Conservation (phyloP, 148 eudicot genomes). For the Amaranthus palmeri region DNA sequence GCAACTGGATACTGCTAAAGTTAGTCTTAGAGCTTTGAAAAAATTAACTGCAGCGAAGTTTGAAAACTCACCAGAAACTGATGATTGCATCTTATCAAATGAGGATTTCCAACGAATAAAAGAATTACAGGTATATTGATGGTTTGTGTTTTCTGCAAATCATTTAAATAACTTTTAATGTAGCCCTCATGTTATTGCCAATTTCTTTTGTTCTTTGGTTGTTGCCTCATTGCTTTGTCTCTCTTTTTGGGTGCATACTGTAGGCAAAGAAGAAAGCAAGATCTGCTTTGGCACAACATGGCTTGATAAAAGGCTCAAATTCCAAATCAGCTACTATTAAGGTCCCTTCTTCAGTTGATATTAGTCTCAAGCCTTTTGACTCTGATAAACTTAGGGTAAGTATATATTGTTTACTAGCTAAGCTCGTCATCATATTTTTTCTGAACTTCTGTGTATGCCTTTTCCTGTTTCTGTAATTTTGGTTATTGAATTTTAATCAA, state of each 20-base stretch:
- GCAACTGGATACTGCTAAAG: conserved; percentile 57
- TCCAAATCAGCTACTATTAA: conserved; percentile 46
- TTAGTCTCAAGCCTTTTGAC: conserved; percentile 71
- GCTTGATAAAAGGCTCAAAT: conserved; percentile 54
- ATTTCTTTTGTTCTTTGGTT: not conserved
- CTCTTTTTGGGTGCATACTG: conserved; percentile 5
- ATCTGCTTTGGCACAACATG: conserved; percentile 56
- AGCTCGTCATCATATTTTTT: not conserved
- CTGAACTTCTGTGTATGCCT: not conserved
- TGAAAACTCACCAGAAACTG: conserved; percentile 28
- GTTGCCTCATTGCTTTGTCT: conserved; percentile 6
- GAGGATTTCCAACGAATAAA: conserved; percentile 81
- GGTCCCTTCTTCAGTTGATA: conserved; percentile 67
- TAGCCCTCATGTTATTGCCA: not conserved
- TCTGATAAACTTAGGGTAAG: conserved; percentile 79
- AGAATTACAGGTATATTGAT: conserved; percentile 55
- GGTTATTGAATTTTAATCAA: not conserved
- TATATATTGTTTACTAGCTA: conserved; percentile 14
- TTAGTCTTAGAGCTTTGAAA: conserved; percentile 83
- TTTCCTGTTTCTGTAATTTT: not conserved
- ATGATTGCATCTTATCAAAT: conserved; percentile 77
- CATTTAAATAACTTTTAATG: not conserved
- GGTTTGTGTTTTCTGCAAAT: conserved; percentile 13
- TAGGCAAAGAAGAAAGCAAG: conserved; percentile 77
- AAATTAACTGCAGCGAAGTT: conserved; percentile 56